A percentile compares a stretch with the other conserved stretches of the same genome.
phyloP scores from a whole-genome alignment of 106 monocot species.

The Narthecium ossifragum region DNA sequence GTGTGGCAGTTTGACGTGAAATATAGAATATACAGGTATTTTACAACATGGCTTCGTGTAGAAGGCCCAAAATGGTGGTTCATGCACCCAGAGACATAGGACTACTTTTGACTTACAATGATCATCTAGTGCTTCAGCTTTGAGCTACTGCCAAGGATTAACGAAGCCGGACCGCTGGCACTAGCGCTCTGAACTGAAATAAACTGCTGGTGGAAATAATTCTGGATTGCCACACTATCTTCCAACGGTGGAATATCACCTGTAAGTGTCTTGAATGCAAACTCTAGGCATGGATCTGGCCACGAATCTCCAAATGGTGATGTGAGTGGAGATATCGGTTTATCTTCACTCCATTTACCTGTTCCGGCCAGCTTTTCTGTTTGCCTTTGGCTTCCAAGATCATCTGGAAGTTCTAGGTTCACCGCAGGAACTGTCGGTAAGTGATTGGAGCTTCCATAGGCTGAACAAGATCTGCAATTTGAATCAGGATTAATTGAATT shows the following conservation, averaged over 20 bases:
- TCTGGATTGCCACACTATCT: conserved; percentile 2
- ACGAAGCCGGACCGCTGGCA: background rate
- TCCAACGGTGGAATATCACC: background rate
- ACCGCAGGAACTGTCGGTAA: too few species aligned
- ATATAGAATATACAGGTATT: background rate
- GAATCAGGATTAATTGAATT: too few species aligned
- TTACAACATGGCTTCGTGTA: background rate
- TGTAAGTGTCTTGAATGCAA: conserved; percentile 9
- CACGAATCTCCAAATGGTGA: conserved; percentile 24
- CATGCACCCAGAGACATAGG: background rate
- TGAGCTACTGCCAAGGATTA: background rate
- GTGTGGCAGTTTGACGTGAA: background rate
- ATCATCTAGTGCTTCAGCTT: background rate
- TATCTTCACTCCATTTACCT: background rate
- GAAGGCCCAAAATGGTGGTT: background rate
- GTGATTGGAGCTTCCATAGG: too few species aligned
- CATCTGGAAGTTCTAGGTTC: too few species aligned
- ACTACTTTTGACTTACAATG: background rate
- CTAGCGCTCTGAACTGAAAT: background rate
- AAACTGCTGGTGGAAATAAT: conserved; percentile 21
- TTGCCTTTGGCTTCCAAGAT: too few species aligned
- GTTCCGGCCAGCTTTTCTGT: background rate
- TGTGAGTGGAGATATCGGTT: background rate
- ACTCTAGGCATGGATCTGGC: conserved; percentile 3
- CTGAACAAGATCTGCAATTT: too few species aligned